Base-by-base conservation (phyloP, 371 early-diverging fungal species). In the Hamiltosporidium tvaerminnensis region DNA sequence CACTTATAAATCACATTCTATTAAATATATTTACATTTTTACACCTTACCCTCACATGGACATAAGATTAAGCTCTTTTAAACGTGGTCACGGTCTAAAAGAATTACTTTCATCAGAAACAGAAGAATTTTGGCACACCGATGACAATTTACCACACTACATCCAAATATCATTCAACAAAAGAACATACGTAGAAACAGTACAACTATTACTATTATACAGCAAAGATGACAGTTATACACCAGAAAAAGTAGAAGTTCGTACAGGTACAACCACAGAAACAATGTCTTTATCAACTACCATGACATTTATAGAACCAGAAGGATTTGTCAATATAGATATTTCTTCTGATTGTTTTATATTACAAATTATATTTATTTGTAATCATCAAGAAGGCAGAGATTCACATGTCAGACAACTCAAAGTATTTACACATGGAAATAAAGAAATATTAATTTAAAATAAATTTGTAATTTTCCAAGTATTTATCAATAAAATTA, bases 301-400 rank as follows among this genome's bases (percentile, higher is more conserved):
- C 4, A 41, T 57, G 0, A 34, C 48, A 4, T 60, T 77, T 31
- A 60, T 50, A 7, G 80, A 79, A 34, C 77, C 77, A 62, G 66
- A 66, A 37, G 75, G 77, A 34, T 32, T 33, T 36, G 33, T 66
- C 9, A 30, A 14, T 7, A 35, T 79, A 9, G 9, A 47, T 50
- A 55, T 79, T n/a, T 55, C 64, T 14, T 50, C 55, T 31, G 38
- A 61, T n/a, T 66, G 67, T 49, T 61, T 64, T 31, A 61, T 59
- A 50, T 16, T 79, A 12, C 60, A 71, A 47, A 53, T 79, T 33
- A 50, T 74, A 4, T 71, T 79, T 57, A 39, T 62, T 16, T 50
- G 62, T 5, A 79, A 79, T 63, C 76, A 77, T 63, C 73, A 76
- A 54, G 80, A 79, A 41, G 80, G 80, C 35, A 76, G 68, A 61